Evolutionary conservation across 2,329 filamentous ascomycete genomes (phyloP).

Genomic region (Furcasterigmium furcatum): DNA sequence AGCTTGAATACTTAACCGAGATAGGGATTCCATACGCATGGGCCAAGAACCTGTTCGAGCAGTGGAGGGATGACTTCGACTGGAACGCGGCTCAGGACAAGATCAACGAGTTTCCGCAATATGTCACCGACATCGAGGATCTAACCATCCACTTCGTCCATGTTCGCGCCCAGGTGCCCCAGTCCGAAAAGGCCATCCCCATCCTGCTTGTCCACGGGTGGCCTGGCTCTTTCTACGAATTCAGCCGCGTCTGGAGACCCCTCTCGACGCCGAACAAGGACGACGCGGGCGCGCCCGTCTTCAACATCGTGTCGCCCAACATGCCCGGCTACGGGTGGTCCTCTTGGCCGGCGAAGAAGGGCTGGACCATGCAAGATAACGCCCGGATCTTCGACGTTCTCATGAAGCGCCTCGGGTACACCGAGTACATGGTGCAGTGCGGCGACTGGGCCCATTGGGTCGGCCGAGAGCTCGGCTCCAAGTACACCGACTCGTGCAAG

Average conservation of each 20-base stretch:
- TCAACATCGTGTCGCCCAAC: conserved; percentile 32
- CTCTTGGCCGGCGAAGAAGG: conserved; percentile 18
- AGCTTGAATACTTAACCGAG: too few species aligned
- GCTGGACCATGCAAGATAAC: conserved; percentile 31
- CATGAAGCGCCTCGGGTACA: conserved; percentile 30
- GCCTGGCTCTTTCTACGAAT: conserved; percentile 41
- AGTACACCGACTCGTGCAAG: conserved; percentile 26
- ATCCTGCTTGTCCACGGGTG: conserved; percentile 38
- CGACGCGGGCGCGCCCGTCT: conserved; percentile 13
- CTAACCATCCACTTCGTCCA: conserved; percentile 18
- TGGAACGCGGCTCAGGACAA: conserved; percentile 8
- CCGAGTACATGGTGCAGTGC: conserved; percentile 29
- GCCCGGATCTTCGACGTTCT: conserved; percentile 30
- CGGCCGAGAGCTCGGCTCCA: conserved; percentile 29
- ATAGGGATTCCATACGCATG: background rate
- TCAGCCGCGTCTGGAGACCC: conserved; percentile 31
- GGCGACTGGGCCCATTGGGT: conserved; percentile 38
- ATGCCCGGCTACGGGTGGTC: conserved; percentile 36
- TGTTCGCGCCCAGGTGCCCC: background rate
- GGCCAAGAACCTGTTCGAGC: conserved; percentile 8
- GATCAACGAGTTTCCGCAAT: conserved; percentile 8
- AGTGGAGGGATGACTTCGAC: conserved; percentile 7
- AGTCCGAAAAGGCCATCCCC: conserved; percentile 20
- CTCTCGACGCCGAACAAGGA: conserved; percentile 19
- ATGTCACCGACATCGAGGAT: conserved; percentile 10